Base-by-base conservation (phyloP, 2,329 filamentous ascomycete species). In the Pseudogymnoascus sp. region DNA sequence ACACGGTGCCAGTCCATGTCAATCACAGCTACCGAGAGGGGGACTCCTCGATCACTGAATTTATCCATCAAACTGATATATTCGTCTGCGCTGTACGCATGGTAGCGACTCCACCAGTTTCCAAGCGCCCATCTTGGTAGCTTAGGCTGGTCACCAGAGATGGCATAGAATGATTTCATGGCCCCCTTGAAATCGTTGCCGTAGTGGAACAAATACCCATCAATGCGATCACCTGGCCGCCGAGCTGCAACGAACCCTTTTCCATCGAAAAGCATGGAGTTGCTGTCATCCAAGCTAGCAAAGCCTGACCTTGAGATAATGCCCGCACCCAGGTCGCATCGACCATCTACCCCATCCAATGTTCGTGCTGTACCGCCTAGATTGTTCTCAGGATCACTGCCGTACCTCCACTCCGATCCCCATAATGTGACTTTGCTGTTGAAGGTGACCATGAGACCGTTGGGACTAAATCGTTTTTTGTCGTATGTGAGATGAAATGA, bases 1-100 rank as follows among this genome's bases (percentile, higher is more conserved):
- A 85, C 82, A 43, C 79, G 69, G 70, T 87, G 85, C 85, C 84
- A 87, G 68, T 86, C 85, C 84, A 87, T 87, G 67, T 87, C 85
- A 3, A 87, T 70, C 0, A 86, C 82, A 1, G 79, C 83, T 5
- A 86, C 82, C 4, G 78, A 81, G 37, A 87, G 72, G 0, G 85
- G 85, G 6, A 87, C 77, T 0, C 75, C 70, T 22, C 81, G 71
- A 7, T 72, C 70, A 4, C 73, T 68, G 64, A 87, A 86, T 58
- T 76, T 75, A 60, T 84, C 80, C 75, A 87, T 81, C 14, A 87
- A 74, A 12, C 73, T 70, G 2, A 86, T 63, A 66, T 86, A 87
- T 65, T 84, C 81, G 1, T 79, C 73, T 28, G 78, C 76, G 0
- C 73, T 75, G 67, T 86, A 87, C 2, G 76, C 77, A 66, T 86